These are phyloP conservation scores for Paracamarosporium sp. DNA, from an alignment of 2,329 filamentous ascomycete species.

Conservation along the genomic window DNA sequence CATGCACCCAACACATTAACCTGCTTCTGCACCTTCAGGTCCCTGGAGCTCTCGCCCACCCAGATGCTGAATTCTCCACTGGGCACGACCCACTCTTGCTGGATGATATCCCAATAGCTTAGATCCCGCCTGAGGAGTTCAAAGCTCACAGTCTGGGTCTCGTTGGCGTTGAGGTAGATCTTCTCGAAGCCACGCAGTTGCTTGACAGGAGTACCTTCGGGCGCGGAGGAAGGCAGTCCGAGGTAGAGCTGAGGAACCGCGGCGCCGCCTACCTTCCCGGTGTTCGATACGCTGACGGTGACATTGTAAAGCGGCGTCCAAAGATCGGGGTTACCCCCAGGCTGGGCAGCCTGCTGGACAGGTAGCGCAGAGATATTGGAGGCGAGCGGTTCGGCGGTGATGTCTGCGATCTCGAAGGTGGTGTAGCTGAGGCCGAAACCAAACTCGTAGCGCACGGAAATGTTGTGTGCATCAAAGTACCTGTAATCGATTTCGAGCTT, in stretches of 20 bases:
- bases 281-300: constrained; percentile 73
- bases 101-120: constrained; percentile 27
- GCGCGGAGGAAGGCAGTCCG: constrained; percentile 60
- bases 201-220: constrained; percentile 60
- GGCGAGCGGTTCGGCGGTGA: constrained; percentile 62
- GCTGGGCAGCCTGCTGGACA: constrained; percentile 48
- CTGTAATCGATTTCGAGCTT: constrained; percentile 80
- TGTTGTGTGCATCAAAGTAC: constrained; percentile 70
- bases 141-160: constrained; percentile 20
- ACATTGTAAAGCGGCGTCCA: constrained; percentile 74
- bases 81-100: constrained; percentile 31
- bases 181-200: constrained; percentile 55
- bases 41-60: constrained; percentile 7
- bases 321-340: constrained; percentile 56
- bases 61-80: constrained; percentile 31
- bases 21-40: neutral
- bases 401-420: constrained; percentile 73
- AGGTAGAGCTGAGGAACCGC: constrained; percentile 66
- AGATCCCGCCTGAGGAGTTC: constrained; percentile 24
- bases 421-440: constrained; percentile 80
- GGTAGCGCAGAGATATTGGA: constrained; percentile 67
- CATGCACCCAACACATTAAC: constrained; percentile 3
- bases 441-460: constrained; percentile 78
- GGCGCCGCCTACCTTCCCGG: constrained; percentile 61
- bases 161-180: constrained; percentile 16